phyloP scores from a whole-genome alignment of 2,329 filamentous ascomycete species.

The Shiraia bambusicola region DNA sequence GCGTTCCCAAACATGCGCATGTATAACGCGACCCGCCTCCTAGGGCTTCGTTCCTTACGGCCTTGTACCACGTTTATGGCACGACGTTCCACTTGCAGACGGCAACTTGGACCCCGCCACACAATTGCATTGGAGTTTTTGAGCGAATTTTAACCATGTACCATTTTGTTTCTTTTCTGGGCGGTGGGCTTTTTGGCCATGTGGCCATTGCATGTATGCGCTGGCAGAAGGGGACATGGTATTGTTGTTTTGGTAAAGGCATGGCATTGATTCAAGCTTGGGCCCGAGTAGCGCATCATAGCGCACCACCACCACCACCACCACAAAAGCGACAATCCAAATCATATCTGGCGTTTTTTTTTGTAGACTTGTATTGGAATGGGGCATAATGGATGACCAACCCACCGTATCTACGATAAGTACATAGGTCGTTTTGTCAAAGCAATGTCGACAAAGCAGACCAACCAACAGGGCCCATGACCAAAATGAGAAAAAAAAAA shows the following conservation, averaged over 20 bases:
- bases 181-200: no score
- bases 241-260: not conserved
- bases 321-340: constrained; percentile 4
- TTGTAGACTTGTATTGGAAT: no score
- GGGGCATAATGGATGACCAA: no score
- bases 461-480: no score
- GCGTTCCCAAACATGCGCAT: constrained; percentile 17
- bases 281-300: not conserved
- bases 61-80: constrained; percentile 25
- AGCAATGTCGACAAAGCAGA: no score
- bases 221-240: not conserved
- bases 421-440: no score
- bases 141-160: constrained; percentile 29
- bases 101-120: constrained; percentile 17
- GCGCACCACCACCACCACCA: no score
- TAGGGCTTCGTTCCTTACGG: constrained; percentile 22
- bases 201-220: no score
- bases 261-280: not conserved
- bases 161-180: constrained; percentile 3
- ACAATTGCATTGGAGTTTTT: constrained; percentile 24
- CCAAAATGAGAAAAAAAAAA: no score
- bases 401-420: no score
- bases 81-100: constrained; percentile 18
- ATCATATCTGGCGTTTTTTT: no score
- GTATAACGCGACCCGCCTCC: constrained; percentile 19